These are phyloP conservation scores for Scheffersomyces lignicola DNA, from an alignment of 1,139 yeast genomes.

Conservation along the genomic window DNA sequence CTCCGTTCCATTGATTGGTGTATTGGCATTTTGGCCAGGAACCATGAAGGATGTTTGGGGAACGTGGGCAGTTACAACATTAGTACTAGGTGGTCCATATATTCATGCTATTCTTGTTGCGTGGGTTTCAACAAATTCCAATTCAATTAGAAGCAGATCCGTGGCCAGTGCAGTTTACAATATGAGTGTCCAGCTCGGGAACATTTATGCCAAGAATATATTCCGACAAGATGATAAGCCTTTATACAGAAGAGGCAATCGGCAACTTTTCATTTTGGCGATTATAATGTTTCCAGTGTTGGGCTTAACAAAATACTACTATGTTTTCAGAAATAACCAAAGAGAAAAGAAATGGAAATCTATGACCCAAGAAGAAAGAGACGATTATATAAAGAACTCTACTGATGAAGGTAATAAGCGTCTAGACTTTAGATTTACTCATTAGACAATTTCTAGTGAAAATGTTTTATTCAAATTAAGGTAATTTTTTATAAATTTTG, in stretches of 20 bases:
- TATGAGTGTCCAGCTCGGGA: constrained; percentile 56
- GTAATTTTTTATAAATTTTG: background rate
- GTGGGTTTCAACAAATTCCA: constrained; percentile 60
- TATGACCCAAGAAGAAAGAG: constrained; percentile 46
- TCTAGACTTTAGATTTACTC: constrained; percentile 41
- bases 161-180: constrained; percentile 58
- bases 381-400: constrained; percentile 38
- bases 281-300: constrained; percentile 15
- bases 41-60: constrained; percentile 48
- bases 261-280: constrained; percentile 5
- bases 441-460: constrained; percentile 17
- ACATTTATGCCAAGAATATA: constrained; percentile 50
- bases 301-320: constrained; percentile 33
- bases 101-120: constrained; percentile 52
- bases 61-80: constrained; percentile 47
- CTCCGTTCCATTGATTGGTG: constrained; percentile 34
- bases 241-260: constrained; percentile 52
- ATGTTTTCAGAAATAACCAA: constrained; percentile 41
- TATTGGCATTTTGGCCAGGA: constrained; percentile 50
- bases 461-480: background rate
- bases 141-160: constrained; percentile 56
- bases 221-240: constrained; percentile 59
- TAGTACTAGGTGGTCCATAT: constrained; percentile 49
- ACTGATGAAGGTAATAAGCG: constrained; percentile 53
- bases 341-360: constrained; percentile 46